These are phyloP conservation scores for Picea abies DNA, from an alignment of 83 land plant genomes.

Conservation along the genomic window DNA sequence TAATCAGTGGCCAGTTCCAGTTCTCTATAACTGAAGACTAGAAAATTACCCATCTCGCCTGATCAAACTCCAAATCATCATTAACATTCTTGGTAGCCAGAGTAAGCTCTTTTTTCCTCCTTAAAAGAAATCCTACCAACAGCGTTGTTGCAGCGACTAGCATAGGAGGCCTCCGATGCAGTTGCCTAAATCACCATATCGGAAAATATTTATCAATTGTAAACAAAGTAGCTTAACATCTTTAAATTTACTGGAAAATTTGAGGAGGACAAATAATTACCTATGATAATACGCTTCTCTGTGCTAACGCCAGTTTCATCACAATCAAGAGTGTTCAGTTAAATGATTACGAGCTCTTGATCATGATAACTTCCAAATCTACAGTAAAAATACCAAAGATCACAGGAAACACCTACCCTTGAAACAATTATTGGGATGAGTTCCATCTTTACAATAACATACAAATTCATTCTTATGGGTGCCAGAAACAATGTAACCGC, in stretches of 20 bases:
- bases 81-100: background rate
- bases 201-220: too few species aligned
- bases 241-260: background rate
- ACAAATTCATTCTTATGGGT: too few species aligned
- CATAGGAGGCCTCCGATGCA: background rate
- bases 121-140: background rate
- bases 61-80: background rate
- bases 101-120: background rate
- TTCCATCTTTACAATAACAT: too few species aligned
- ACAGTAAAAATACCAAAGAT: background rate
- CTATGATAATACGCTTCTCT: background rate
- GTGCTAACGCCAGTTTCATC: too few species aligned
- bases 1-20: constrained; percentile 63
- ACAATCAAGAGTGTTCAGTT: too few species aligned
- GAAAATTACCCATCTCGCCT: background rate
- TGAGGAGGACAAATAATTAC: background rate
- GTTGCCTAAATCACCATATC: background rate
- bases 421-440: too few species aligned
- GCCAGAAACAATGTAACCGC: too few species aligned
- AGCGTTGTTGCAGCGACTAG: background rate
- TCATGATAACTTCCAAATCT: background rate
- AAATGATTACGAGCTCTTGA: too few species aligned
- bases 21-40: constrained; percentile 52
- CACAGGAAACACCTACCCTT: too few species aligned
- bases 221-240: too few species aligned